Evolutionary conservation across 345 rosid genomes (phyloP).

Genomic region (Nephelium lappaceum): DNA sequence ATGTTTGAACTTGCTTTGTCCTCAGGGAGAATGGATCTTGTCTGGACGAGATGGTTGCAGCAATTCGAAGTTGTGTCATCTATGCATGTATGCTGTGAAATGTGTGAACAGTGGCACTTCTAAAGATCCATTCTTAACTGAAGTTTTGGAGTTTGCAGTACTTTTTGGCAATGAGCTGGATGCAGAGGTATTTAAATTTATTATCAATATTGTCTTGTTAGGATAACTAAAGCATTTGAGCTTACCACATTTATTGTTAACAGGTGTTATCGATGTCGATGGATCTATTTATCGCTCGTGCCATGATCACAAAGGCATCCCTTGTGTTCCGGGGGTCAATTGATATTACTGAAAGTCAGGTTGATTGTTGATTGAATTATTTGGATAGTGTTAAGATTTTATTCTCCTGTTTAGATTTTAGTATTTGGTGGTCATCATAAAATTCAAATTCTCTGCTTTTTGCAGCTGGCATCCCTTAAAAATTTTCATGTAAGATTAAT

Average conservation of each 20-base stretch:
- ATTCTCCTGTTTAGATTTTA: neutral
- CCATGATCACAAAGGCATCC: constrained; percentile 95
- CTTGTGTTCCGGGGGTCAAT: constrained; percentile 82
- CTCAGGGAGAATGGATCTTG: constrained; percentile 98
- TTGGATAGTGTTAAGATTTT: neutral
- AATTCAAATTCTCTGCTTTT: constrained; percentile 19
- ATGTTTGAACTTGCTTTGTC: constrained; percentile 21
- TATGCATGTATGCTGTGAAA: constrained; percentile 76
- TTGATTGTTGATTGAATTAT: constrained; percentile 29
- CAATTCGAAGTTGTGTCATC: constrained; percentile 54
- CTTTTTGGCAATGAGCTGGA: constrained; percentile 99
- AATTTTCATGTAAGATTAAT: constrained; percentile 92
- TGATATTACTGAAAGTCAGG: constrained; percentile 80
- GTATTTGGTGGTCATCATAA: constrained; percentile 5
- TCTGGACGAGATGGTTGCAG: constrained; percentile 61
- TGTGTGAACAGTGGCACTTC: constrained; percentile 68
- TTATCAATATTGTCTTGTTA: neutral
- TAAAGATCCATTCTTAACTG: constrained; percentile 83
- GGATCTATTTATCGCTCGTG: constrained; percentile 99
- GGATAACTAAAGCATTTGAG: constrained; percentile 11
- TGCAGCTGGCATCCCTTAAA: constrained; percentile 93
- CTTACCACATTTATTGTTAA: constrained; percentile 15
- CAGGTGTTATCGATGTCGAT: constrained; percentile 99
- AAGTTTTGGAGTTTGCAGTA: constrained; percentile 90
- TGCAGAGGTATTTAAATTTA: constrained; percentile 78